phyloP scores from a whole-genome alignment of 768 basidiomycete species.

The Strobilomyces dryophilus region DNA sequence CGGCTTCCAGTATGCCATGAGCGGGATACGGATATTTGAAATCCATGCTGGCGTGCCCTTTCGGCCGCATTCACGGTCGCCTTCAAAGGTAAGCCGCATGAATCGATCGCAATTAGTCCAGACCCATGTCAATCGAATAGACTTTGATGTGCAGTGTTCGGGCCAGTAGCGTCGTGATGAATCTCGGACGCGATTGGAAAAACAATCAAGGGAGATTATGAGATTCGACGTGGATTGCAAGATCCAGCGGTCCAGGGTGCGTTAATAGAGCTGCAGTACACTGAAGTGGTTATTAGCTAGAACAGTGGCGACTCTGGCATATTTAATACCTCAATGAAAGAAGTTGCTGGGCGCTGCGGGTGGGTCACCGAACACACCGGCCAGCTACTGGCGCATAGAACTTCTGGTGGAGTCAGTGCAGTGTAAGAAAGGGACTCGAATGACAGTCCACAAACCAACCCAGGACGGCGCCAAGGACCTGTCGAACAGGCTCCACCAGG shows the following conservation, averaged over 20 bases:
- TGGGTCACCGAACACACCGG: not conserved
- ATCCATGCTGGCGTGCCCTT: conserved; percentile 3
- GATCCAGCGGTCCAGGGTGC: not conserved
- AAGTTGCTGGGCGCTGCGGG: not conserved
- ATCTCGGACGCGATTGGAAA: not conserved
- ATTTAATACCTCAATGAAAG: not conserved
- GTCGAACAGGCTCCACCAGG: not conserved
- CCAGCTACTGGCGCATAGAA: too few relatives aligned
- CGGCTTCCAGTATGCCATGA: not conserved
- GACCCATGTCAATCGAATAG: not conserved
- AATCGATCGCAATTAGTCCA: not conserved
- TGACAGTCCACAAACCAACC: not conserved
- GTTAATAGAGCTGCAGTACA: not conserved
- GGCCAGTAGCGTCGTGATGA: not conserved
- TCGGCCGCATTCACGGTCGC: not conserved
- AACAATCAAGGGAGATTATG: not conserved
- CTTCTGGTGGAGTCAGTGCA: not conserved
- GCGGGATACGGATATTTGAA: conserved; percentile 11
- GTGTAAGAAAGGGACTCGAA: not conserved
- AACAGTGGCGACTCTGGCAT: not conserved
- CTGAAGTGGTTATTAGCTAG: not conserved
- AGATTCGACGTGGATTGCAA: not conserved
- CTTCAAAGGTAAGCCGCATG: not conserved
- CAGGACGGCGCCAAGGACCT: not conserved
- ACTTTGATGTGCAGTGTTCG: not conserved